Conservation (phyloP, 495 filamentous ascomycete genomes). For the Achaetomiella virescens region DNA sequence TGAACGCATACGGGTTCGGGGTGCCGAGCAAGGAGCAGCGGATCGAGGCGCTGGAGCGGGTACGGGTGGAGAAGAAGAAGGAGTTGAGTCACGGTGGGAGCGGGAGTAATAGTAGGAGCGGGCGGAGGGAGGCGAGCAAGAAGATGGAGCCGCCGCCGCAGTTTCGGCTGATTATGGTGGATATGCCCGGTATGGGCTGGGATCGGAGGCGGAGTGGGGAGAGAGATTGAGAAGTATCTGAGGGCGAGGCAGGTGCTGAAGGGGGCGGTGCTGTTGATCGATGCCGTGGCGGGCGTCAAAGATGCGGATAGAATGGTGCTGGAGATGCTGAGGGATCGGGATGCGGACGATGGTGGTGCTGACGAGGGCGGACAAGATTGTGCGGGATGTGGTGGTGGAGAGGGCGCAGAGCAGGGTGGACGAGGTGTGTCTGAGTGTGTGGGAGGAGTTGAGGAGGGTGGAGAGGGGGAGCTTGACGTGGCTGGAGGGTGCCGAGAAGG, state of each 20-base stretch:
- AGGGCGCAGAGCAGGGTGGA: slow-evolving; percentile 26
- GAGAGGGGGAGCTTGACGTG: slow-evolving; percentile 25
- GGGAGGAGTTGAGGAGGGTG: slow-evolving; percentile 30
- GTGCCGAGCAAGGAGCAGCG: slow-evolving; percentile 24
- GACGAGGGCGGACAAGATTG: slow-evolving; percentile 67
- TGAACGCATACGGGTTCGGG: slow-evolving; percentile 81
- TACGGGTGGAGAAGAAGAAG: slow-evolving; percentile 18
- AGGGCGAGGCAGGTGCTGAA: slow-evolving; percentile 64
- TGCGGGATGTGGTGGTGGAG: slow-evolving; percentile 5
- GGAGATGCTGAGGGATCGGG: slow-evolving; percentile 51
- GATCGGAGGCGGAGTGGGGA: slow-evolving; percentile 74
- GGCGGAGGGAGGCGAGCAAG: neutral
- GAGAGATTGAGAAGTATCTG: slow-evolving; percentile 81
- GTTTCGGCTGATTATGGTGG: slow-evolving; percentile 62
- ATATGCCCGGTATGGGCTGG: slow-evolving; percentile 92
- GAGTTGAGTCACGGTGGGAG: neutral
- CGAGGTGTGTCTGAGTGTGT: slow-evolving; percentile 32
- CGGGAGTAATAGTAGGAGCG: neutral
- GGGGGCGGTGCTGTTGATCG: slow-evolving; percentile 77
- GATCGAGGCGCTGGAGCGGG: slow-evolving; percentile 5
- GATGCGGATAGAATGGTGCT: slow-evolving; percentile 61
- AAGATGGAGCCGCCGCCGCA: slow-evolving; percentile 42
- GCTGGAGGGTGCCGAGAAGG: slow-evolving; percentile 28
- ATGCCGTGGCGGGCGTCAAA: slow-evolving; percentile 77
- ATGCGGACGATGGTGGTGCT: slow-evolving; percentile 71